Evolutionary conservation across 805 yeast species (phyloP).

Genomic region (Metschnikowia arizonensis): DNA sequence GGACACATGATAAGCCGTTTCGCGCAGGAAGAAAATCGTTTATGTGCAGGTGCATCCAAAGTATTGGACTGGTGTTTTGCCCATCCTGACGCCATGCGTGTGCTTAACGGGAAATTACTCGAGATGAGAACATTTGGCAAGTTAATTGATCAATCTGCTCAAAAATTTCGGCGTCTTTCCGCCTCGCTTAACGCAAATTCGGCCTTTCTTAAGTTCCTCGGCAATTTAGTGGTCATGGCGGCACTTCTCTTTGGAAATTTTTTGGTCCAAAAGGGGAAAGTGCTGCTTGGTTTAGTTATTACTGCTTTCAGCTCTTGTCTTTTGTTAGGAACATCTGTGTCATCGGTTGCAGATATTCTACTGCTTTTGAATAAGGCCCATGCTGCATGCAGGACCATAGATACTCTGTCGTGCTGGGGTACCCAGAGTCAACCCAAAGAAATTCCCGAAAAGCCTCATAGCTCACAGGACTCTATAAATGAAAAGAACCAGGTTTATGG

Average conservation of each 20-base stretch:
- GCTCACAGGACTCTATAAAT: not conserved
- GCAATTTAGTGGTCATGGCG: conserved; percentile 77
- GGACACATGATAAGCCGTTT: conserved; percentile 48
- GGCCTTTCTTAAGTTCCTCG: conserved; percentile 52
- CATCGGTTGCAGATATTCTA: conserved; percentile 52
- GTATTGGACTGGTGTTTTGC: conserved; percentile 66
- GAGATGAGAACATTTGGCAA: conserved; percentile 47
- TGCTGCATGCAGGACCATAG: conserved; percentile 57
- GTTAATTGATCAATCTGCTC: conserved; percentile 34
- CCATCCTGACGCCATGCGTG: conserved; percentile 56
- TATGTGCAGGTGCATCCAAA: conserved; percentile 54
- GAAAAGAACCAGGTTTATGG: not conserved
- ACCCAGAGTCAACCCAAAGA: not conserved
- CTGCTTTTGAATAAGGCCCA: conserved; percentile 66
- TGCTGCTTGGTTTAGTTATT: conserved; percentile 60
- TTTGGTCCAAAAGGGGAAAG: conserved; percentile 50
- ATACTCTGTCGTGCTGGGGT: conserved; percentile 22
- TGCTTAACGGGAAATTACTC: conserved; percentile 49
- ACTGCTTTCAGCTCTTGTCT: conserved; percentile 83
- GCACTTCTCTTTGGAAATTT: conserved; percentile 88
- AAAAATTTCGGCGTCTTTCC: conserved; percentile 41
- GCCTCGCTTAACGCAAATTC: conserved; percentile 51
- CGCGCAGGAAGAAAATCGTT: conserved; percentile 54
- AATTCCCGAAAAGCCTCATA: not conserved
- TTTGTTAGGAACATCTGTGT: conserved; percentile 59